Base-by-base conservation (phyloP, 495 filamentous ascomycete species). In the Glonium stellatum region DNA sequence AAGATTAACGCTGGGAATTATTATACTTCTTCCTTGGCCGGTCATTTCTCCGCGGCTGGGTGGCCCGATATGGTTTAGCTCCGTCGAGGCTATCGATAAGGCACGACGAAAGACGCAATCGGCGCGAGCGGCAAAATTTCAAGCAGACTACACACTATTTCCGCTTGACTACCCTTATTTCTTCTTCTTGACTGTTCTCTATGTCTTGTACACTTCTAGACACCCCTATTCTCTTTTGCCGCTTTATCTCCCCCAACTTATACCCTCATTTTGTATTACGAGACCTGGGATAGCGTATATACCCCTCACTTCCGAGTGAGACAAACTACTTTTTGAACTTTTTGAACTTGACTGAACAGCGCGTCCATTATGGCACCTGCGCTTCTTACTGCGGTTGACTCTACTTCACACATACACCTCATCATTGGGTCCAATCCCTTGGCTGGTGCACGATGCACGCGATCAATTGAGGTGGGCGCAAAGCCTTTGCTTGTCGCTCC, bases 391-490 rank as follows among this genome's bases (percentile, higher is more conserved):
- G 86, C 91, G 9, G 78, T 85, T 59, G 84, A 96, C 67, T 86
- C 80, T 48, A 80, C 83, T 0, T 81, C 79, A 1, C 90, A 96
- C 64, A 74, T 92, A 52, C 93, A 97, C 72, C 76, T 98, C 41
- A 85, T 98, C 49, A 68, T 97, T 52, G 93, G 95, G 36, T 83
- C 87, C 35, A 92, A 89, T 71, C 84, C 93, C 47, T 79, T 98
- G 35, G 95, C 95, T 34, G 86, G 87, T 44, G 83, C 90, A 13
- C 82, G 93, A 54, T 91, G 88, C 69, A 72, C 82, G 19, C 89
- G 87, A 64, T 93, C 89, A 15, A 69, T 96, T 18, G 83, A 89
- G 59, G 85, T 87, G n/a, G 93, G 92, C 71, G 93, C 95, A 62
- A 84, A 78, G 59, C 89, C 95, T 0, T 85, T 89, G 34, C 73